Base-by-base conservation (phyloP, 2,329 filamentous ascomycete genomes). In the Nothomitra cinnamomea region DNA sequence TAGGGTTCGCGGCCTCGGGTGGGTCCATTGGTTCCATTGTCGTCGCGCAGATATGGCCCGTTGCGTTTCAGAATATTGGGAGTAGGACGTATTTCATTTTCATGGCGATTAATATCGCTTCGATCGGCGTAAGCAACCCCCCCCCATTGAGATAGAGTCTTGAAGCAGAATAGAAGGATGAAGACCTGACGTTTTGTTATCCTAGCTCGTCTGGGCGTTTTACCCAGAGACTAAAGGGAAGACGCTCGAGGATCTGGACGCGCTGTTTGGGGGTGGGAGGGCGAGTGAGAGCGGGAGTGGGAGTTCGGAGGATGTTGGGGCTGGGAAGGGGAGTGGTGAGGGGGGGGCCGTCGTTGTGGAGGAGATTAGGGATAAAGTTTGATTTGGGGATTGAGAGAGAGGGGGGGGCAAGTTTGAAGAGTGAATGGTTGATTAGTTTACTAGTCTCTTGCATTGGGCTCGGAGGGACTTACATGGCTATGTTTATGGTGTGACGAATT, bases 41-140 rank as follows among this genome's bases (percentile, higher is more conserved):
- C 2, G 63, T 72, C 21, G 69, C 69, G n/a, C 73, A 75, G 61
- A 79, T 80, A 58, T 72, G 78, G 0, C 75, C 77, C 0, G 75
- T 76, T 0, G 73, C 76, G 0, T 79, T 80, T 58, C 72, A 73
- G 58, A 78, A 73, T 62, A 78, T 78, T 58, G 60, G 66, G 53
- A 78, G 74, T 68, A 66, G 76, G 60, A 79, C 79, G 57, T 89
- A 88, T 66, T 76, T 88, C 65, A 72, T 90, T 57, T 90, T 90
- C 62, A 85, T 76, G 13, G 74, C 79, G 15, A 86, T 87, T 70
- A 85, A 83, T 63, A 73, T 74, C 1, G 72, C 73, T 5, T 83
- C 84, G 60, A 79, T 80, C 41, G 63, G 87, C 52, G 43, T 48
- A 28, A 22, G 43, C 25, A 24, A 12, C 43, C 43, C 21, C 22